Conservation (phyloP, 192 early-diverging fungal species). For the Glomus cerebriforme region DNA sequence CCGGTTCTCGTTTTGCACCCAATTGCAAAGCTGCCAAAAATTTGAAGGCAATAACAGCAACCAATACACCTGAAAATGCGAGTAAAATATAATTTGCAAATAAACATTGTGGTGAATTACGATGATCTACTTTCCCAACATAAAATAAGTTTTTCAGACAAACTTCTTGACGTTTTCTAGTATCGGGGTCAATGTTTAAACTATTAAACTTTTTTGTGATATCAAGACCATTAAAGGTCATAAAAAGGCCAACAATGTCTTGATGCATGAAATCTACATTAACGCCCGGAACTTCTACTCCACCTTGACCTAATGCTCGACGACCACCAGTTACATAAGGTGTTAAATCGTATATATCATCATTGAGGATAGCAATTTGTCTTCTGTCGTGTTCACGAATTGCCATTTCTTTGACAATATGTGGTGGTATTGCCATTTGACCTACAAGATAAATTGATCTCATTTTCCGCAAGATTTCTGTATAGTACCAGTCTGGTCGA, state of each 20-base stretch:
- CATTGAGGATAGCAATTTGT: constrained; percentile 68
- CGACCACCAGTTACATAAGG: constrained; percentile 62
- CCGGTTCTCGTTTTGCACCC: constrained; percentile 70
- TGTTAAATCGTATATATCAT: constrained; percentile 74
- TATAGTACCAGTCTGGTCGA: constrained; percentile 70
- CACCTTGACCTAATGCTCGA: constrained; percentile 43
- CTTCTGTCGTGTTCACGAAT: constrained; percentile 42
- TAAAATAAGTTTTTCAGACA: constrained; percentile 88
- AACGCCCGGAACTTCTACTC: constrained; percentile 43
- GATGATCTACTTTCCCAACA: constrained; percentile 82
- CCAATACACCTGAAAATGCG: constrained; percentile 78
- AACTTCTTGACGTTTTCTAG: constrained; percentile 55
- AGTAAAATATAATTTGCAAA: constrained; percentile 86
- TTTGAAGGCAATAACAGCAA: constrained; percentile 86
- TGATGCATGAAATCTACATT: constrained; percentile 62
- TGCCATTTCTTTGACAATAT: constrained; percentile 59
- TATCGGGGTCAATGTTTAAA: constrained; percentile 48
- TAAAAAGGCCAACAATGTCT: constrained; percentile 64
- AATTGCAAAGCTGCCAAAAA: constrained; percentile 95
- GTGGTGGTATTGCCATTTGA: constrained; percentile 62
- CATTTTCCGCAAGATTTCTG: constrained; percentile 56
- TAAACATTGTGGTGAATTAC: constrained; percentile 76
- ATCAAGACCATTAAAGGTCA: constrained; percentile 62
- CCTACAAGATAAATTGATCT: constrained; percentile 67
- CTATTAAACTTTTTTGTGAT: constrained; percentile 61